Evolutionary conservation across 1,284 basidiomycete genomes (phyloP), one percentile per base, ranked within the genome.

Genomic region (Ceratorhiza oryzae-sativae): DNA sequence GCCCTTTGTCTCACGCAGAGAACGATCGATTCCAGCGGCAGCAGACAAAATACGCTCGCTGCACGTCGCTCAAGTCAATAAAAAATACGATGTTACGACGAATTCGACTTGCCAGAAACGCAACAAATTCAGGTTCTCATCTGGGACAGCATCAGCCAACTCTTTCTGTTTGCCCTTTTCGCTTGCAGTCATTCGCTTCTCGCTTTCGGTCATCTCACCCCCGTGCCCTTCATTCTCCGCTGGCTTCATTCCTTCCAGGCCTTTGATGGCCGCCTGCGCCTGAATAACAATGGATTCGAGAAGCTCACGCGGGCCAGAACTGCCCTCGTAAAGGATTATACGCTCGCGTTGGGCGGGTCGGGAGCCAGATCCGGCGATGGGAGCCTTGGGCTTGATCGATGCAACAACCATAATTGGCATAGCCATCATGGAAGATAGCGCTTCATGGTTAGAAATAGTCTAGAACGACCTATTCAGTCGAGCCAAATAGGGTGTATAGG

Each of bases 381-480:
- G 36, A 23, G 58, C 82, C 13, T 88, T 81, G 2, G 85, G 82
- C 78, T 90, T 91, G 34, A 88, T 85, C n/a, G 89, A 89, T 2
- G 85, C 82, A 23, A 87, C 85, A 2, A 91, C 88, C 94, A 96
- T 96, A 78, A 94, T 94, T 1, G 94, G 94, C 93, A 95, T 96
- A 0, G 91, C 94, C 87, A 97, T 93, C 91, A 96, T 95, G 76
- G 91, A 92, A 1, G 93, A 93, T 32, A 96, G 81, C 2, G 92
- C 90, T 83, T 96, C 94, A 75, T 97, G 94, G 76, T 89, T 90
- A 8, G 94, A 94, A 48, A 97, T 91, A 1, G 91, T 93, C 92
- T 93, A 75, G 45, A 72, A 61, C 53, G 72, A 45, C 63, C 55
- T 3, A 36, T 30, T 56, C 3, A 60, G 25, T n/a, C 55, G 25